Percentiles rank a stretch among this genome's conserved stretches.
Evolutionary conservation across 805 yeast species (phyloP).

Genomic region (Metschnikowia orientalis): DNA sequence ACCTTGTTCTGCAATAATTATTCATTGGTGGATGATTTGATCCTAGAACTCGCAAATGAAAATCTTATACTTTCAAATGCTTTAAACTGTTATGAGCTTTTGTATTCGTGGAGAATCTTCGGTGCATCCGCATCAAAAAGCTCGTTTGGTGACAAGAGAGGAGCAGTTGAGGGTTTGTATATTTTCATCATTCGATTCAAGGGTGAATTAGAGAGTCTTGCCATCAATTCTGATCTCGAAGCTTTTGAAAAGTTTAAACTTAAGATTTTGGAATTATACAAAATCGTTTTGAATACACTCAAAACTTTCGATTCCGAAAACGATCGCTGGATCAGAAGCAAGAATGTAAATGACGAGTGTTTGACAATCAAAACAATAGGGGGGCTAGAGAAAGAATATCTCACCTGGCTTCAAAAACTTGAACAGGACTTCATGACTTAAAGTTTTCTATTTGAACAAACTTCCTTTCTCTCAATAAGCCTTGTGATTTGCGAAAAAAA

Average conservation of each 20-base stretch:
- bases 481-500: not conserved
- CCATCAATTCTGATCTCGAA: conserved; percentile 16
- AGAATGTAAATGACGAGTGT: conserved; percentile 12
- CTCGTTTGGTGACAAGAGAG: conserved; percentile 33
- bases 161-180: conserved; percentile 40
- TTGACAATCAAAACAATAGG: conserved; percentile 24
- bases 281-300: conserved; percentile 37
- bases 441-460: not conserved
- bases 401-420: conserved; percentile 32
- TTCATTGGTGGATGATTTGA: conserved; percentile 30
- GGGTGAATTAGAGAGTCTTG: conserved; percentile 19
- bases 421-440: conserved; percentile 21
- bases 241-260: conserved; percentile 32
- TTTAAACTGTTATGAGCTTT: conserved; percentile 32
- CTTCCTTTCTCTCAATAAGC: not conserved
- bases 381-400: conserved; percentile 31
- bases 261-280: conserved; percentile 38
- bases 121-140: conserved; percentile 6
- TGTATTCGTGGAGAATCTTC: conserved; percentile 39
- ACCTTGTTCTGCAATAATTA: conserved; percentile 21
- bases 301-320: conserved; percentile 31
- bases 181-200: conserved; percentile 34
- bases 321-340: conserved; percentile 36
- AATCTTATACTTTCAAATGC: conserved; percentile 28
- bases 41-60: conserved; percentile 30